These are phyloP conservation scores for Paraphoma sp. DNA, from an alignment of 2,329 filamentous ascomycete species.

Conservation along the genomic window DNA sequence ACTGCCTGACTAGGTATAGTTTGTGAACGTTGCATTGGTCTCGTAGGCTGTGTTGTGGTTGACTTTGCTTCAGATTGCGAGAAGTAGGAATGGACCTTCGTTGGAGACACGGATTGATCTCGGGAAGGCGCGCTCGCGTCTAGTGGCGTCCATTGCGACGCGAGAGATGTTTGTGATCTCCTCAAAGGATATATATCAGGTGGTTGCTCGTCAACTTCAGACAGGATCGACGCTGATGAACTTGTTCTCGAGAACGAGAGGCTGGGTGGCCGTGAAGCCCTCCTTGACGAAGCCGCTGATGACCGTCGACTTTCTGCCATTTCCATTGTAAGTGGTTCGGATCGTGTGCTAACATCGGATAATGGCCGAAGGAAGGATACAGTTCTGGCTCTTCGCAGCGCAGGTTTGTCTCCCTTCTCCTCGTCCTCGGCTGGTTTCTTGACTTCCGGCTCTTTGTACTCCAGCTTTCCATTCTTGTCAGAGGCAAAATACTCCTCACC, in stretches of 20 bases:
- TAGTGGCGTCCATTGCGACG: slow-evolving; percentile 5
- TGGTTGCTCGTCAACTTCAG: slow-evolving; percentile 12
- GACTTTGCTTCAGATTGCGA: background rate
- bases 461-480: slow-evolving; percentile 46
- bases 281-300: slow-evolving; percentile 22
- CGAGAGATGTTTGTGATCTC: slow-evolving; percentile 9
- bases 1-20: background rate
- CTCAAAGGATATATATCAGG: slow-evolving; percentile 10
- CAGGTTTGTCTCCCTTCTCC: slow-evolving; percentile 25
- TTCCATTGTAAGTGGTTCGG: slow-evolving; percentile 14
- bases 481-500: slow-evolving; percentile 50
- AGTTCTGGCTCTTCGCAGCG: slow-evolving; percentile 35
- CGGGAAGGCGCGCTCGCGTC: background rate
- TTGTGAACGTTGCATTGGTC: background rate
- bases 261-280: slow-evolving; percentile 28
- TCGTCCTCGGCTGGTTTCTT: slow-evolving; percentile 25
- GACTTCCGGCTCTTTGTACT: slow-evolving; percentile 41
- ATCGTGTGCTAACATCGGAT: slow-evolving; percentile 26
- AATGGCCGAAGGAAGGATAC: slow-evolving; percentile 37
- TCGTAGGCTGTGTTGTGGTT: background rate
- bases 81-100: background rate
- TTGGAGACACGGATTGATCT: background rate
- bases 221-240: slow-evolving; percentile 26
- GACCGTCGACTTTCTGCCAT: slow-evolving; percentile 19
- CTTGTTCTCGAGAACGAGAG: slow-evolving; percentile 29